Evolutionary conservation across 495 filamentous ascomycete species (phyloP).

Genomic region (Letharia columbiana): DNA sequence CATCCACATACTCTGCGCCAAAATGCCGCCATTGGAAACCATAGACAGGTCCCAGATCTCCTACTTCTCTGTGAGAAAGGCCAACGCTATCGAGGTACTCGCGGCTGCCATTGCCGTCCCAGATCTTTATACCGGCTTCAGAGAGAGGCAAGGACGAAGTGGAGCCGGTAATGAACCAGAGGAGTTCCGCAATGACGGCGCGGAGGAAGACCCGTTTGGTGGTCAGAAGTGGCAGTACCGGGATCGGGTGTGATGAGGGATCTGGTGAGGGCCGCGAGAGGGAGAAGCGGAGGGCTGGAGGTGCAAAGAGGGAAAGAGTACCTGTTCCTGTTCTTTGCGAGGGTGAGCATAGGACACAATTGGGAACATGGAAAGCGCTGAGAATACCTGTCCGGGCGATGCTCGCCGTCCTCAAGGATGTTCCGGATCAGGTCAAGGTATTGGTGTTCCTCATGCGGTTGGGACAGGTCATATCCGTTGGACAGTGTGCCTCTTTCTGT

Average conservation of each 20-base stretch:
- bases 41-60: constrained; percentile 93
- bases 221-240: constrained; percentile 82
- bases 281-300: constrained; percentile 73
- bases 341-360: constrained; percentile 5
- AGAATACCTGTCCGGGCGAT: constrained; percentile 62
- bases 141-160: constrained; percentile 71
- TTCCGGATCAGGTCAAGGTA: constrained; percentile 67
- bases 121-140: constrained; percentile 81
- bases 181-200: constrained; percentile 84
- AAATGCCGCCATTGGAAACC: constrained; percentile 99
- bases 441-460: constrained; percentile 61
- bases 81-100: constrained; percentile 79
- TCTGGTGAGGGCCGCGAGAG: constrained; percentile 49
- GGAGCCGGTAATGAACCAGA: constrained; percentile 86
- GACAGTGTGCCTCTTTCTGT: background rate
- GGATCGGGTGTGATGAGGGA: constrained; percentile 30
- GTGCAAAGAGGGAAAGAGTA: constrained; percentile 81
- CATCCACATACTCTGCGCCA: constrained; percentile 77
- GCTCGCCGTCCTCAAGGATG: constrained; percentile 68
- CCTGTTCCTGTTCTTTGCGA: constrained; percentile 74
- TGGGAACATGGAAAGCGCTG: background rate
- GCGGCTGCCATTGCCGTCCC: constrained; percentile 94
- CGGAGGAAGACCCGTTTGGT: constrained; percentile 94
- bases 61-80: constrained; percentile 65
- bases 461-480: constrained; percentile 10